phyloP scores from a whole-genome alignment of 805 yeast genomes.

The Candida hispaniensis region DNA sequence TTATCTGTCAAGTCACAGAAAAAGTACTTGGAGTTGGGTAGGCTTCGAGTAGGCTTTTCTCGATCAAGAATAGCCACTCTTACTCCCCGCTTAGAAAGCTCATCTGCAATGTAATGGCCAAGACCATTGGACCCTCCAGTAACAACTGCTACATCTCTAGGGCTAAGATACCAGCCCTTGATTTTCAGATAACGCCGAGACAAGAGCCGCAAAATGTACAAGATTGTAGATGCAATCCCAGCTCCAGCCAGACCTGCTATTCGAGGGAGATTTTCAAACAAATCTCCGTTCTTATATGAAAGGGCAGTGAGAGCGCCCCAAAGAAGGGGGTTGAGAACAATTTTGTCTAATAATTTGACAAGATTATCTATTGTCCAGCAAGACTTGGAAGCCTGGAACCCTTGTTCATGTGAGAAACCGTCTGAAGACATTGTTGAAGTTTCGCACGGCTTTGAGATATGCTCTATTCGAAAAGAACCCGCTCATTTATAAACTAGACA shows the following conservation, averaged over 20 bases:
- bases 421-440: too few relatives aligned
- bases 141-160: conserved; percentile 51
- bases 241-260: conserved; percentile 13
- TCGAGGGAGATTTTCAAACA: conserved; percentile 13
- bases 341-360: conserved; percentile 11
- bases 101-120: conserved; percentile 58
- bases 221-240: conserved; percentile 4
- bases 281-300: conserved; percentile 14
- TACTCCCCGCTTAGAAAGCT: conserved; percentile 33
- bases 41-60: conserved; percentile 30
- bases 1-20: conserved; percentile 51
- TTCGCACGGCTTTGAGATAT: too few relatives aligned
- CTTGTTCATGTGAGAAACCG: conserved; percentile 11
- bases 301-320: conserved; percentile 6
- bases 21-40: conserved; percentile 31
- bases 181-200: conserved; percentile 13
- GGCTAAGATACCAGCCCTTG: conserved; percentile 14
- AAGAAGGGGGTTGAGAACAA: conserved; percentile 13
- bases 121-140: conserved; percentile 84
- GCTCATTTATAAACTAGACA: too few relatives aligned
- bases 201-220: conserved; percentile 14
- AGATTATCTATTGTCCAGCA: conserved; percentile 6
- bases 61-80: conserved; percentile 59
- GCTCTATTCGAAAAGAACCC: too few relatives aligned
- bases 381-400: conserved; percentile 8